These are phyloP conservation scores for Picea abies DNA, from an alignment of 83 land plant genomes.

Conservation along the genomic window DNA sequence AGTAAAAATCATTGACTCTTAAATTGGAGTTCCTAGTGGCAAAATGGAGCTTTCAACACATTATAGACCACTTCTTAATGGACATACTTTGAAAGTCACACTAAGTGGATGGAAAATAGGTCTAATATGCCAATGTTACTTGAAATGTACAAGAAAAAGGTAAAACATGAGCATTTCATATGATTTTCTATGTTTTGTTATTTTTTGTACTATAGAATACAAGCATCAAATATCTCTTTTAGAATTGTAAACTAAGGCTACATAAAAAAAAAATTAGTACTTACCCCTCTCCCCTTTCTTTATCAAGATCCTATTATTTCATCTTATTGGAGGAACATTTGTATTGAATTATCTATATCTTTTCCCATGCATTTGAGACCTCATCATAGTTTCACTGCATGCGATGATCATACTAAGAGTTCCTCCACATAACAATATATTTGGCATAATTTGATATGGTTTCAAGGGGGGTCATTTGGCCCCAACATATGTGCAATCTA, in stretches of 20 bases:
- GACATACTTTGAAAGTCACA: slow-evolving; percentile 74
- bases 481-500: too few relatives aligned
- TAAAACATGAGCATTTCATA: slow-evolving; percentile 1
- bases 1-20: not conserved
- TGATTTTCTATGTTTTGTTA: not conserved
- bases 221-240: not conserved
- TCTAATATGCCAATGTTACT: slow-evolving; percentile 75
- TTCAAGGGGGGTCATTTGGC: too few relatives aligned
- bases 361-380: not conserved
- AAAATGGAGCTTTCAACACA: slow-evolving; percentile 66
- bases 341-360: slow-evolving; percentile 20
- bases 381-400: not conserved
- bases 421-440: too few relatives aligned
- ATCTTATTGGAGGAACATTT: slow-evolving; percentile 14
- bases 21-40: slow-evolving; percentile 70
- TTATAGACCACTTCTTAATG: slow-evolving; percentile 67
- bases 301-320: slow-evolving; percentile 24
- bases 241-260: not conserved
- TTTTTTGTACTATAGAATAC: not conserved
- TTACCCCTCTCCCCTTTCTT: slow-evolving; percentile 15
- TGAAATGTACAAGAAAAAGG: slow-evolving; percentile 76
- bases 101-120: slow-evolving; percentile 91
- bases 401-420: not conserved
- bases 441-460: too few relatives aligned
- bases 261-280: too few relatives aligned